Evolutionary conservation across 495 filamentous ascomycete genomes (phyloP).

Genomic region (Hypoxylon intermedium): DNA sequence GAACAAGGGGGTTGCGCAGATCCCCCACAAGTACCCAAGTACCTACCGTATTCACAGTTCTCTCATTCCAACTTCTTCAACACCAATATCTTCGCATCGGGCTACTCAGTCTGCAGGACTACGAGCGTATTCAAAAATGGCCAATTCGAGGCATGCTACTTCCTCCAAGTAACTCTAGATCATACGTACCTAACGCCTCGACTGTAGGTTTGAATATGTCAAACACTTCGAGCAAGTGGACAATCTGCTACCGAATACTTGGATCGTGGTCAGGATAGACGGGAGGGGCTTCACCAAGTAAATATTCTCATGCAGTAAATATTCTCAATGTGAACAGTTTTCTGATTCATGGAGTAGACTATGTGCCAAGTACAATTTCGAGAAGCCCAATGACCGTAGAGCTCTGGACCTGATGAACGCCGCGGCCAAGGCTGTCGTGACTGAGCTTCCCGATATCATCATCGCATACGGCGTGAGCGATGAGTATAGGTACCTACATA

Average conservation of each 20-base stretch:
- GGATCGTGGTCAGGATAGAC: constrained; percentile 91
- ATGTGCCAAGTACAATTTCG: constrained; percentile 79
- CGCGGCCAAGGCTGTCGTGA: constrained; percentile 81
- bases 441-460: constrained; percentile 81
- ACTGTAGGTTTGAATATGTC: constrained; percentile 85
- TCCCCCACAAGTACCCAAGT: constrained; percentile 6
- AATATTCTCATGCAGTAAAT: constrained; percentile 1
- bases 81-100: no score
- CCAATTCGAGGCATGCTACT: constrained; percentile 54
- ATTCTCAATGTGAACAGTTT: neutral
- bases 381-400: constrained; percentile 88
- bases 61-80: no score
- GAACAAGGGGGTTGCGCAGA: constrained; percentile 5
- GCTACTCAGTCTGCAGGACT: no score
- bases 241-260: constrained; percentile 83
- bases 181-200: constrained; percentile 32
- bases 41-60: no score
- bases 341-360: constrained; percentile 59
- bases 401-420: constrained; percentile 95
- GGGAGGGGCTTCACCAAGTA: constrained; percentile 92
- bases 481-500: constrained; percentile 71
- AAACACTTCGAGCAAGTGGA: constrained; percentile 85
- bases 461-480: constrained; percentile 94
- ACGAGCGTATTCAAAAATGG: constrained; percentile 42
- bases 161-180: neutral